A percentile compares a stretch with the other conserved stretches of the same genome.
These are phyloP conservation scores for Populus tomentosa DNA, from an alignment of 441 rosid genomes.

Conservation along the genomic window DNA sequence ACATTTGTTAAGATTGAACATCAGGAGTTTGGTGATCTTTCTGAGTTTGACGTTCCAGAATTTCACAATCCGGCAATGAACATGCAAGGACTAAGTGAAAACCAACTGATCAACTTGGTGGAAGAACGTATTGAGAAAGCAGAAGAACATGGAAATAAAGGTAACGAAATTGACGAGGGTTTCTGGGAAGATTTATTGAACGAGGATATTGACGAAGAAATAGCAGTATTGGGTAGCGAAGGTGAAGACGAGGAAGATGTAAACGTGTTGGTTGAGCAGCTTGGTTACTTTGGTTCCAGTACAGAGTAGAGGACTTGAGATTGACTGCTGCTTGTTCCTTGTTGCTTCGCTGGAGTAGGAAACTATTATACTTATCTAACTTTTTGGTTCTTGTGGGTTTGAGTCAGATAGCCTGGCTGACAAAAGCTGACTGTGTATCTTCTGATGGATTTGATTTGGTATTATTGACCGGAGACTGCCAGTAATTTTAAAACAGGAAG, in stretches of 20 bases:
- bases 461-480: background rate
- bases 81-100: constrained; percentile 38
- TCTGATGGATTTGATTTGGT: background rate
- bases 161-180: constrained; percentile 29
- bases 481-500: no score
- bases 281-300: no score
- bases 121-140: constrained; percentile 6
- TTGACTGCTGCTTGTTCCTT: no score
- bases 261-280: no score
- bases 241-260: no score
- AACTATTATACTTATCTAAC: background rate
- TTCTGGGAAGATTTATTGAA: constrained; percentile 49
- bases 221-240: no score
- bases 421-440: background rate
- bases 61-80: constrained; percentile 48
- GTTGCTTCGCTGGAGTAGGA: no score
- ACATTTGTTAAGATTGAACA: constrained; percentile 40
- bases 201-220: no score
- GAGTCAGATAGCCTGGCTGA: background rate
- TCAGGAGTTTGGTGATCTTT: constrained; percentile 33
- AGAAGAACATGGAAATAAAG: no score
- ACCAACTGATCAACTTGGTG: constrained; percentile 17
- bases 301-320: no score
- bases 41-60: constrained; percentile 41
- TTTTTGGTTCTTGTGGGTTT: background rate